These are phyloP conservation scores for Aspergillus affinis DNA, from an alignment of 495 filamentous ascomycete species.

Conservation along the genomic window DNA sequence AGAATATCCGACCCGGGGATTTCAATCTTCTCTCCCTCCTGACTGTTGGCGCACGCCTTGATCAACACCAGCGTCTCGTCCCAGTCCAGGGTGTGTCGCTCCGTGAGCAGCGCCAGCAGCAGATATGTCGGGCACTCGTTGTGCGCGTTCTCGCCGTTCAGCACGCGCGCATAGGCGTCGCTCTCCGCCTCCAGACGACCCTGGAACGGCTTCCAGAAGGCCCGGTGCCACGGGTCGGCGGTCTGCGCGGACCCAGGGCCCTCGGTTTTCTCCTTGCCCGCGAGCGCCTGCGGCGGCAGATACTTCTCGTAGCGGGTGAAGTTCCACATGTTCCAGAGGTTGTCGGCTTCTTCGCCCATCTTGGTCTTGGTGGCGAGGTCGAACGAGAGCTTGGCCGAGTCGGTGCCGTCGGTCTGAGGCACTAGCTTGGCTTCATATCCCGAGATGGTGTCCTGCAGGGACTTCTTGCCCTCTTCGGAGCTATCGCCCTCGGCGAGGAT, in stretches of 20 bases:
- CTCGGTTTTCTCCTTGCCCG: neutral
- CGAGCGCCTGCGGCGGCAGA: slow-evolving; percentile 2
- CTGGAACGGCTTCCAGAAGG: slow-evolving; percentile 14
- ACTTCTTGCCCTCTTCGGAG: neutral
- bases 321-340: slow-evolving; percentile 13
- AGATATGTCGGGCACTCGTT: slow-evolving; percentile 13
- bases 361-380: slow-evolving; percentile 18
- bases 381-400: slow-evolving; percentile 8
- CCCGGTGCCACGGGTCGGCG: slow-evolving; percentile 12
- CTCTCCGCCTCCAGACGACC: slow-evolving; percentile 12
- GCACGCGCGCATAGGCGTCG: slow-evolving; percentile 5
- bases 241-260: neutral
- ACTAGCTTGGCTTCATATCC: neutral
- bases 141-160: slow-evolving; percentile 2
- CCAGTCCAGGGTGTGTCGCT: slow-evolving; percentile 16
- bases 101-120: slow-evolving; percentile 10
- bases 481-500: neutral
- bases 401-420: neutral
- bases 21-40: slow-evolving; percentile 1
- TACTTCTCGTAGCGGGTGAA: slow-evolving; percentile 11
- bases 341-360: slow-evolving; percentile 16
- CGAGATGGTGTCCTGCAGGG: neutral
- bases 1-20: slow-evolving; percentile 8
- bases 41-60: neutral
- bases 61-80: slow-evolving; percentile 15